Evolutionary conservation across 345 rosid species (phyloP), one percentile per base, ranked within the genome.

Genomic region (Populus alba): DNA sequence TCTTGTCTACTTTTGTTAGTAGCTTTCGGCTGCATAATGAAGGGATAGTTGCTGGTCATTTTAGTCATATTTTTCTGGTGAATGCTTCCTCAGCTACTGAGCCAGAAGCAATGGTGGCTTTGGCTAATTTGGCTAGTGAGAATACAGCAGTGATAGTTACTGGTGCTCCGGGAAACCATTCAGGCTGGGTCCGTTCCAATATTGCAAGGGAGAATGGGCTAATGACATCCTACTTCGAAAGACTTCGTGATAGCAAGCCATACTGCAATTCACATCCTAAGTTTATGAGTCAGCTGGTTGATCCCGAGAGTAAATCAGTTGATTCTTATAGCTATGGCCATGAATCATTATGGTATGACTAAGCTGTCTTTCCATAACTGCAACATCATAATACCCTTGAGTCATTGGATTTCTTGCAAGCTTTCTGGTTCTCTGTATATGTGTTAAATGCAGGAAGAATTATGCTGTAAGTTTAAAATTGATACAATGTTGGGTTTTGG

Each of bases 21-120:
- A 77, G 86, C 72, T 82, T 66, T 75, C 73, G 87, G n/a, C 80
- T 87, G 17, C 73, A 35, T 33, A 62, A 72, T 8, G 75, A 41
- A 59, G 87, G 87, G 8, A 71, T 82, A 6, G 6, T 45, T 7
- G 73, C 86, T 25, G 83, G 85, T 38, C 83, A 87, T 79, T 87
- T 87, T 45, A 81, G 73, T 65, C 80, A 84, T 61, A 80, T 84
- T 29, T 82, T 82, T 31, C 27, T 86, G 75, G 72, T 84, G 53
- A 87, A 84, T 63, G 84, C 87, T 22, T 84, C 87, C 0, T 76
- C 74, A 4, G 83, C 81, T 11, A 82, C 79, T 18, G 89, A 87
- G 45, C 89, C 89, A 3, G 86, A 84, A 79, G 77, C 77, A 29
- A 76, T 84, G 81, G 80, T 87, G 57, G 53, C 89, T 15, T 61